Conservation (phyloP, 495 filamentous ascomycete species). For the Cladorrhinum samala region DNA sequence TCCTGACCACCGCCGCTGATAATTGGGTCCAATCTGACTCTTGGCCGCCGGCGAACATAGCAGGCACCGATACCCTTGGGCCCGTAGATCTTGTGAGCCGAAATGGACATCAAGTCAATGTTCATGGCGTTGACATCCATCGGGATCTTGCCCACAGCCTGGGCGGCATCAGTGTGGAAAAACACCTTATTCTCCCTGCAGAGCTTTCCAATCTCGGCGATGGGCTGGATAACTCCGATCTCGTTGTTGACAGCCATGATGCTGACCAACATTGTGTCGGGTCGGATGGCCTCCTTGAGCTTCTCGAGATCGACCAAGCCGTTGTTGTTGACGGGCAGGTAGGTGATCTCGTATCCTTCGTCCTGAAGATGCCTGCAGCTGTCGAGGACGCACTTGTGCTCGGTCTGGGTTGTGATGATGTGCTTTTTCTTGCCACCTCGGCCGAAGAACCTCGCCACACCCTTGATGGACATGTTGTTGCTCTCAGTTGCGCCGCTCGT, state of each 20-base stretch:
- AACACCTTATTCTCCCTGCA: slow-evolving; percentile 90
- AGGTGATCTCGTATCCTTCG: slow-evolving; percentile 93
- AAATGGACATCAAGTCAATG: slow-evolving; percentile 96
- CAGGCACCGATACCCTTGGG: slow-evolving; percentile 96
- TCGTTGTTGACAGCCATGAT: slow-evolving; percentile 99
- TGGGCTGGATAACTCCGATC: slow-evolving; percentile 93
- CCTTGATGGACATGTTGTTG: slow-evolving; percentile 99
- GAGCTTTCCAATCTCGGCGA: slow-evolving; percentile 88
- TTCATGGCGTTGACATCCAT: slow-evolving; percentile 96
- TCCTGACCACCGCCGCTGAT: slow-evolving; percentile 97
- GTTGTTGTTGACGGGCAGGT: slow-evolving; percentile 79
- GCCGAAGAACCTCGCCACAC: slow-evolving; percentile 91
- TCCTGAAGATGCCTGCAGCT: slow-evolving; percentile 95
- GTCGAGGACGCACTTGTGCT: slow-evolving; percentile 98
- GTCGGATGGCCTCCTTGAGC: slow-evolving; percentile 84
- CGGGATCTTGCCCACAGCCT: slow-evolving; percentile 96
- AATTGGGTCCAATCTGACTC: slow-evolving; percentile 90
- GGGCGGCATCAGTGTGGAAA: slow-evolving; percentile 97
- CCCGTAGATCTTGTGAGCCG: slow-evolving; percentile 98
- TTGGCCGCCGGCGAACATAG: slow-evolving; percentile 83
- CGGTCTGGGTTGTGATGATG: slow-evolving; percentile 93
- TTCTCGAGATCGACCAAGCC: slow-evolving; percentile 79
- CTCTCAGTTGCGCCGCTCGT: slow-evolving; percentile 97
- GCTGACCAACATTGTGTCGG: slow-evolving; percentile 85
- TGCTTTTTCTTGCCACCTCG: slow-evolving; percentile 94